These are phyloP conservation scores for Pseudocercospora musae DNA, from an alignment of 2,329 filamentous ascomycete species.

Conservation along the genomic window DNA sequence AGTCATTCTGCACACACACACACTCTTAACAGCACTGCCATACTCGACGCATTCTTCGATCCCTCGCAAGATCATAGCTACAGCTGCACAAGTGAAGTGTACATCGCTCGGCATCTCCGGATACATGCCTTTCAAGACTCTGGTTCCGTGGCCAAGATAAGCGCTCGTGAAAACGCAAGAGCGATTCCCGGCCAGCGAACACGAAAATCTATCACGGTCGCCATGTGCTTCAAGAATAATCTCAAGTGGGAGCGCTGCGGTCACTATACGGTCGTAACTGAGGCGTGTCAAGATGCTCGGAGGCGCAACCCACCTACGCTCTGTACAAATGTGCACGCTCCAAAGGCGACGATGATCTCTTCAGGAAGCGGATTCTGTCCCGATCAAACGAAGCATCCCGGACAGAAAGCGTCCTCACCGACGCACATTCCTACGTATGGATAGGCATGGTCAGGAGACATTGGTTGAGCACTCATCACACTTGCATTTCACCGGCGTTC, in stretches of 20 bases:
- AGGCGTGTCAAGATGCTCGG: constrained; percentile 16
- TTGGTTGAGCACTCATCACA: background rate
- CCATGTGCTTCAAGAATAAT: constrained; percentile 19
- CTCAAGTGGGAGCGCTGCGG: constrained; percentile 23
- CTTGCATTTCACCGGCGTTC: background rate
- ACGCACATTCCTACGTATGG: constrained; percentile 14
- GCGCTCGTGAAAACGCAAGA: background rate
- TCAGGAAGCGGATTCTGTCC: constrained; percentile 16
- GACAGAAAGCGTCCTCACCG: constrained; percentile 4
- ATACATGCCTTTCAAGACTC: background rate
- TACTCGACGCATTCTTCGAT: background rate
- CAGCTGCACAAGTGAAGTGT: background rate
- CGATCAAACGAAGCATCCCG: constrained; percentile 18
- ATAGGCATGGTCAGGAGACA: background rate
- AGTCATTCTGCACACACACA: background rate
- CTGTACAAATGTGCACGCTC: constrained; percentile 22
- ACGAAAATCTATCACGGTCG: background rate
- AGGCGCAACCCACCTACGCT: constrained; percentile 16
- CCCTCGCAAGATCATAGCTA: background rate
- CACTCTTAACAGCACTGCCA: background rate
- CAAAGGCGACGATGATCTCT: constrained; percentile 17
- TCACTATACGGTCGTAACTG: constrained; percentile 19
- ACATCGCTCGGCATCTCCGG: background rate
- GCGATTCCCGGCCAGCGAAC: background rate
- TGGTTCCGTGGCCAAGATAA: background rate